Base-by-base conservation (phyloP, 2,329 filamentous ascomycete species). In the Venturiaceae sp. region DNA sequence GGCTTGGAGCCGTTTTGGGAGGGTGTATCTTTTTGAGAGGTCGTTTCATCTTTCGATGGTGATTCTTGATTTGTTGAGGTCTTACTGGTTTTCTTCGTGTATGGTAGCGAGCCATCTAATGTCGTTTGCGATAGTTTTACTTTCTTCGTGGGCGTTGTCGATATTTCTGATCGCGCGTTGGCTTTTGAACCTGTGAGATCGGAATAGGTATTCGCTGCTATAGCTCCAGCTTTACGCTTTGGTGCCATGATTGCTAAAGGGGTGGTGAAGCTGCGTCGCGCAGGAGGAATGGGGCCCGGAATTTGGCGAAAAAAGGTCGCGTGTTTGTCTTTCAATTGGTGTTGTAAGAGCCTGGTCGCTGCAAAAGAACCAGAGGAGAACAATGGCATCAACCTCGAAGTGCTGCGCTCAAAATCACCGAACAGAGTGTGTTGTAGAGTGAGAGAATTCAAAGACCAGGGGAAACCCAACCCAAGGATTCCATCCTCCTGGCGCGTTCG, bases 111-210 rank as follows among this genome's bases (percentile, higher is more conserved):
- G 21, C 34, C 23, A 37, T 56, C 32, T 36, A 33, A 5, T 47
- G 23, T 50, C 16, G 44, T 19, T 30, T 58, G 46, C 37, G 59
- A 44, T 64, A 63, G n/a, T 61, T 70, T 69, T 2, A 62, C 59
- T 0, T 61, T 33, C 34, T 56, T 59, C 16, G 30, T 19, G 3
- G 70, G 67, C 5, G 23, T 50, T 36, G 66, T 66, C 3, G 71
- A 69, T 21, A 63, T 53, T 26, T 66, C 65, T 11, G 71, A 73
- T 19, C 71, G 71, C 56, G 72, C 71, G 63, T 73, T 73, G 36
- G 70, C 64, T 16, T 66, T 66, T 30, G 57, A 62, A 47, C 70
- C 71, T 5, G 66, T 60, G 11, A 60, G 55, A 58, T 72, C 70
- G n/a, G 70, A 67, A 61, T 73, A 72, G 3, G 63, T 64, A 39